phyloP scores from a whole-genome alignment of 192 early-diverging fungal genomes.

The Podila horticola region DNA sequence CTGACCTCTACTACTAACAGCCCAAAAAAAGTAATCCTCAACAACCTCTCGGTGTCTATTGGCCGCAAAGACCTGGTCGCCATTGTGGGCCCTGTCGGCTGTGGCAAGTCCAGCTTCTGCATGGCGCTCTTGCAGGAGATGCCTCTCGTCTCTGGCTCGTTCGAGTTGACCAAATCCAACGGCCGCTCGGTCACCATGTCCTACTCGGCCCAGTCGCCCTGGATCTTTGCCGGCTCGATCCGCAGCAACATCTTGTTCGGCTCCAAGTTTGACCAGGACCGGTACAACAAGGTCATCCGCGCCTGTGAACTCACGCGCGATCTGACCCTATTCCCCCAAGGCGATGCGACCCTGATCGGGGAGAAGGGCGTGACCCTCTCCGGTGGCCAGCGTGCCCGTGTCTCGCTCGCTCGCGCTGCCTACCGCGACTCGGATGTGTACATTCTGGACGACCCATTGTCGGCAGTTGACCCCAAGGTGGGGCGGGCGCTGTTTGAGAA shows the following conservation, averaged over 20 bases:
- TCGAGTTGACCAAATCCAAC: conserved; percentile 20
- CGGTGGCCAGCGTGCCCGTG: conserved; percentile 73
- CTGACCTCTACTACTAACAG: background rate
- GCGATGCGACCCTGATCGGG: conserved; percentile 69
- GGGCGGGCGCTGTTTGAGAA: conserved; percentile 68
- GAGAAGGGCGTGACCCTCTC: conserved; percentile 73
- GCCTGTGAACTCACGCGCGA: conserved; percentile 67
- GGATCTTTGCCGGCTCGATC: conserved; percentile 76
- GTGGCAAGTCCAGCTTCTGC: conserved; percentile 56
- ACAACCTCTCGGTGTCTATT: conserved; percentile 35
- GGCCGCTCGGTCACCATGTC: conserved; percentile 50
- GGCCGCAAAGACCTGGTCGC: conserved; percentile 48
- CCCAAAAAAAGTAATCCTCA: conserved; percentile 48
- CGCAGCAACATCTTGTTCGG: conserved; percentile 79
- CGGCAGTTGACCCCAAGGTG: conserved; percentile 75
- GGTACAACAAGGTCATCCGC: conserved; percentile 65
- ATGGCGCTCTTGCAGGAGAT: conserved; percentile 59
- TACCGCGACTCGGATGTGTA: conserved; percentile 72
- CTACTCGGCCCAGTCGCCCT: conserved; percentile 72
- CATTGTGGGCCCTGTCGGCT: conserved; percentile 58
- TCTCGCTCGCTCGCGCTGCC: conserved; percentile 74
- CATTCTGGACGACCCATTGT: conserved; percentile 77
- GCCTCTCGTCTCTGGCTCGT: conserved; percentile 54
- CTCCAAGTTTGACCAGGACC: conserved; percentile 58
- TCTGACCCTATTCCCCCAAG: conserved; percentile 64